Conservation (phyloP, 2,329 filamentous ascomycete species). For the Hymenoscyphus fraxineus region DNA sequence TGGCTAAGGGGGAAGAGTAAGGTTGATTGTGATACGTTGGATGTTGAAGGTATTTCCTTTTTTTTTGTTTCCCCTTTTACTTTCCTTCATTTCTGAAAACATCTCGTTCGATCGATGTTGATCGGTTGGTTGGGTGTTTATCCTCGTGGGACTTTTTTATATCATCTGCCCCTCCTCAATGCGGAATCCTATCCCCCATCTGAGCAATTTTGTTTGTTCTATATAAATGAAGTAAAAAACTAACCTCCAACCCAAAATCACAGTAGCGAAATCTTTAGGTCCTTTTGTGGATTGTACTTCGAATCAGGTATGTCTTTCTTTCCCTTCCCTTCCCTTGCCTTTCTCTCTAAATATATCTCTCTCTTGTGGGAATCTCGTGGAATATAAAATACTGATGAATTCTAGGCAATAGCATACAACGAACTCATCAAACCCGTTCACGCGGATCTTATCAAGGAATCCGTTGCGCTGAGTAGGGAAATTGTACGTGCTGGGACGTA, state of each 20-base stretch:
- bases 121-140: no score
- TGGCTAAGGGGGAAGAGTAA: constrained; percentile 42
- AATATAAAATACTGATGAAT: no score
- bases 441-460: constrained; percentile 37
- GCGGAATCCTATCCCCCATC: no score
- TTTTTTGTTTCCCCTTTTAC: neutral
- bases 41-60: constrained; percentile 41
- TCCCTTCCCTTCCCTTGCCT: neutral
- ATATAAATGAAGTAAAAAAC: no score
- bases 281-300: constrained; percentile 52
- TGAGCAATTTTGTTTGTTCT: no score
- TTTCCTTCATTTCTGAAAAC: neutral
- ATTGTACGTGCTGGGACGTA: constrained; percentile 31
- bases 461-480: constrained; percentile 34
- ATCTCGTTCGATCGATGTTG: no score
- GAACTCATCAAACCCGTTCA: constrained; percentile 44
- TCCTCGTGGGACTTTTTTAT: no score
- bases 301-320: constrained; percentile 45
- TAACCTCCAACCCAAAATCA: neutral
- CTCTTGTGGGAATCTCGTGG: no score
- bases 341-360: no score
- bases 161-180: no score
- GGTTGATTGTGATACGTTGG: constrained; percentile 51
- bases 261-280: constrained; percentile 44
- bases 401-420: constrained; percentile 46